Evolutionary conservation across 331 rosid genomes (phyloP).

Genomic region (Malus hybrid): DNA sequence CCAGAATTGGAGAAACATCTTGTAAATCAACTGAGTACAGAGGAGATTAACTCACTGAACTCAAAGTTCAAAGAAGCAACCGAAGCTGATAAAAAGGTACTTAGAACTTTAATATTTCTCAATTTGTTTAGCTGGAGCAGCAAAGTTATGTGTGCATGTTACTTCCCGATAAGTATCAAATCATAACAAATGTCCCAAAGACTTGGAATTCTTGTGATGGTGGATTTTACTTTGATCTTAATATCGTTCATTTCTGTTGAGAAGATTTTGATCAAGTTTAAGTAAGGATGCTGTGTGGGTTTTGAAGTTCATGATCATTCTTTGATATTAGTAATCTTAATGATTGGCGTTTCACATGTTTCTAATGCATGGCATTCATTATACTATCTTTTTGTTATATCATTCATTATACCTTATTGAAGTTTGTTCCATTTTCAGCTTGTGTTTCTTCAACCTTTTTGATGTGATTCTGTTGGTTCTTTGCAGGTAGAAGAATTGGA

Average conservation of each 20-base stretch:
- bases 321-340: conserved; percentile 6
- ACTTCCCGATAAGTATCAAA: too few relatives aligned
- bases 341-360: conserved; percentile 10
- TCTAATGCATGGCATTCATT: background rate
- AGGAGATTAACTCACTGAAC: conserved; percentile 76
- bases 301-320: conserved; percentile 1
- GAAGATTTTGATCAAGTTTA: background rate
- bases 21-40: conserved; percentile 79
- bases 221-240: conserved; percentile 9
- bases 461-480: conserved; percentile 18
- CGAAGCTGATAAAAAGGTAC: conserved; percentile 84
- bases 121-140: too few relatives aligned
- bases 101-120: background rate
- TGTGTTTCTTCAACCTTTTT: conserved; percentile 9
- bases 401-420: background rate
- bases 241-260: background rate
- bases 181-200: background rate
- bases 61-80: conserved; percentile 77
- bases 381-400: background rate
- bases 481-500: conserved; percentile 88
- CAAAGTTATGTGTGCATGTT: too few relatives aligned
- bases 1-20: conserved; percentile 87
- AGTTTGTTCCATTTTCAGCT: conserved; percentile 1
- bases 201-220: background rate
- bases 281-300: background rate